Base-by-base conservation (phyloP, 2,329 filamentous ascomycete species). In the Claviceps sp. region DNA sequence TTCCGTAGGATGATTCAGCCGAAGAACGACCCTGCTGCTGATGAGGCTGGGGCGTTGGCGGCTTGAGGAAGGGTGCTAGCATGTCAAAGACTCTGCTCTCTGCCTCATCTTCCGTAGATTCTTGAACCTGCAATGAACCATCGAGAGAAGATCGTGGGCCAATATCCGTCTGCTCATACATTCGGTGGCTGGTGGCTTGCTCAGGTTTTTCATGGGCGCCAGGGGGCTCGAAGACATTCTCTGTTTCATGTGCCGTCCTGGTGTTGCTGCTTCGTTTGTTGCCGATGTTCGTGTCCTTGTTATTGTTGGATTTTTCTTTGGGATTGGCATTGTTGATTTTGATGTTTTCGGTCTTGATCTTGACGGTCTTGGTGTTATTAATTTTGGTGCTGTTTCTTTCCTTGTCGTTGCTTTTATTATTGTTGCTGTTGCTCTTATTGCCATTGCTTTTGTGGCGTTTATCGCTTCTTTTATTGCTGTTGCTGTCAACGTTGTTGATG, bases 1-100 rank as follows among this genome's bases (percentile, higher is more conserved):
- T 78, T 16, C 74, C 77, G 54, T 79, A 80, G 2, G 73, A 78
- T 3, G 73, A 67, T 41, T 77, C 72, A 6, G 62, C 63, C 2
- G 63, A 61, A 3, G 63, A 63, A 18, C 64, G 62, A 22, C 54
- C 54, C 1, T 64, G 47, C 20, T 49, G 61, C 44, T 65, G 63
- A 45, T 63, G 57, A 18, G 66, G 63, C 43, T 70, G 66, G 7
- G 70, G 67, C 54, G 75, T 68, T 26, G 73, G 68, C 48, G 70
- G 72, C 48, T 67, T 67, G 24, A 78, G 59, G 54, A 77, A 76
- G 5, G 71, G 72, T 24, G 72, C 69, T n/a, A 78, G 64, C 61
- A 76, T 72, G 50, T 70, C 66, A 40, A 71, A 68, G 53, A 77
- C 70, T 20, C 66, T 69, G 36, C 59, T 61, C 24, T 74, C 69